phyloP scores from a whole-genome alignment of 2,329 filamentous ascomycete genomes.

The Neofusicoccum parvum region DNA sequence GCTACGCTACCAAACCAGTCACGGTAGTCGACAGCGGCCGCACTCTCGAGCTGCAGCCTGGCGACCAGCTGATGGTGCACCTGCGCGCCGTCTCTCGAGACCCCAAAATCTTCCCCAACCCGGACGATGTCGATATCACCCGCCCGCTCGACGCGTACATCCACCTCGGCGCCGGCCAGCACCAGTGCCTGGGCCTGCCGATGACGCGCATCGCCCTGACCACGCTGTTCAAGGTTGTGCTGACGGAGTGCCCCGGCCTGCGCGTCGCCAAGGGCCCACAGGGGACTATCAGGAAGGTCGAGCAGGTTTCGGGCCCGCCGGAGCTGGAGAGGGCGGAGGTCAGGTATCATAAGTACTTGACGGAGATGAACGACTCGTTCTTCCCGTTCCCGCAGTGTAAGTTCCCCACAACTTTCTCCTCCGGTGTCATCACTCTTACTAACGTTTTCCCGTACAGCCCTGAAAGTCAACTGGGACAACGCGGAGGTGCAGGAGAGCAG shows the following conservation, averaged over 20 bases:
- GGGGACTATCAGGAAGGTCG: conserved; percentile 47
- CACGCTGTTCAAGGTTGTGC: conserved; percentile 49
- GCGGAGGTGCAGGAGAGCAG: not conserved
- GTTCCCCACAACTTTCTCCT: conserved; percentile 26
- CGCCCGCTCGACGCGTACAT: conserved; percentile 47
- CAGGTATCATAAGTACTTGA: conserved; percentile 49
- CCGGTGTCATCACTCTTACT: conserved; percentile 4
- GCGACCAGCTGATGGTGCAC: conserved; percentile 47
- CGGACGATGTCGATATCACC: conserved; percentile 41
- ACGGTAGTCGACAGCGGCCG: conserved; percentile 36
- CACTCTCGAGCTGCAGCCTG: conserved; percentile 36
- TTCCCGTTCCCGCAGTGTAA: conserved; percentile 52
- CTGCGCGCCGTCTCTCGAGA: conserved; percentile 47
- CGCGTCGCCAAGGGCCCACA: conserved; percentile 42
- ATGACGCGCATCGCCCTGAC: conserved; percentile 49
- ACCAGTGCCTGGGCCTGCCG: conserved; percentile 46
- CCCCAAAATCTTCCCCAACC: conserved; percentile 43
- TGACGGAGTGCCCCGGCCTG: conserved; percentile 39
- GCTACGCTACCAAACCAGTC: conserved; percentile 37
- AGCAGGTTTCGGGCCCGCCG: conserved; percentile 28
- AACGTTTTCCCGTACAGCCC: conserved; percentile 25
- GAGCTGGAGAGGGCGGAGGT: conserved; percentile 34
- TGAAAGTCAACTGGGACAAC: conserved; percentile 37
- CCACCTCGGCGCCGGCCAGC: conserved; percentile 46
- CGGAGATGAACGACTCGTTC: conserved; percentile 50